phyloP scores from a whole-genome alignment of 345 rosid species.

The Anacardium occidentale region DNA sequence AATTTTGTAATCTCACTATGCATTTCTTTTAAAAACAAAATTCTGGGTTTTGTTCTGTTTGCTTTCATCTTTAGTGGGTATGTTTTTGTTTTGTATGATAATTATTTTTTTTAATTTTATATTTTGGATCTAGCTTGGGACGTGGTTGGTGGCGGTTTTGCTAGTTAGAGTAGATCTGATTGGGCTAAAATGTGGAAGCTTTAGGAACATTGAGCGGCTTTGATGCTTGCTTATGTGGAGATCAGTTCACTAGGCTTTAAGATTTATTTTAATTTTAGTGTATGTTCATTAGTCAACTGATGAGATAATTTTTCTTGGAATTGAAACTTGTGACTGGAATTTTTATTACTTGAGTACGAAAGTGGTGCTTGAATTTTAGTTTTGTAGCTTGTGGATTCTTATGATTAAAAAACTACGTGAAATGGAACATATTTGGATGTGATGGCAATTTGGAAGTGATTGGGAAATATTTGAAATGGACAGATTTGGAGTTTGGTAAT shows the following conservation, averaged over 20 bases:
- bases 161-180: conserved; percentile 35
- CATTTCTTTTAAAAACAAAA: background rate
- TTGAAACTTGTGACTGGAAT: background rate
- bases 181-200: conserved; percentile 12
- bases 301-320: background rate
- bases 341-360: background rate
- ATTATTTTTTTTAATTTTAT: background rate
- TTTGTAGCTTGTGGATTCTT: background rate
- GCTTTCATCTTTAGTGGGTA: background rate
- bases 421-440: background rate
- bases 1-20: background rate
- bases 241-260: background rate
- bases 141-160: conserved; percentile 13
- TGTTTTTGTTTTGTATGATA: background rate
- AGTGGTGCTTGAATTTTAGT: background rate
- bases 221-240: background rate
- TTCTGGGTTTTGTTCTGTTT: conserved; percentile 12
- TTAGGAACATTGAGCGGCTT: background rate
- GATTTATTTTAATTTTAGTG: background rate
- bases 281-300: background rate
- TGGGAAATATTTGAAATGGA: background rate
- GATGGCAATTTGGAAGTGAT: background rate
- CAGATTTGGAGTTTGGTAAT: background rate
- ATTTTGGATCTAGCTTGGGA: conserved; percentile 41
- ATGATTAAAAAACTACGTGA: too few species aligned